Conservation (phyloP, 495 filamentous ascomycete genomes). For the Trichodelitschia bisporula region DNA sequence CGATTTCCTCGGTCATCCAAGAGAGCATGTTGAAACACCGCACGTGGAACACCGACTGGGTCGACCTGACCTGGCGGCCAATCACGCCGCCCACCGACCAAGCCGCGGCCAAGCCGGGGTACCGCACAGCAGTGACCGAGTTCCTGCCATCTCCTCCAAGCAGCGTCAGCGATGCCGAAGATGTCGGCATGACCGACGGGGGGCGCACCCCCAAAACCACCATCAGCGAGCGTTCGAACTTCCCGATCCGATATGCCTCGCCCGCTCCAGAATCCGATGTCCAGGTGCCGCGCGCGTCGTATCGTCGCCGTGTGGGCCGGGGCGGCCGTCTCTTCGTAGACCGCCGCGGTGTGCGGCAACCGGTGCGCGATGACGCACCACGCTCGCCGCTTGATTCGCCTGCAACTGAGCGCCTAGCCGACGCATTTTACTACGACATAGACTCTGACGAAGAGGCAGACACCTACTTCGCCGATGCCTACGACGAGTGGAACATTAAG, state of each 20-base stretch:
- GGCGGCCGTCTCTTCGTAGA: constrained; percentile 12
- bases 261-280: constrained; percentile 8
- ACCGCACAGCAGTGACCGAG: constrained; percentile 57
- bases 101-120: constrained; percentile 31
- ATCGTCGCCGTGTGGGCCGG: constrained; percentile 8
- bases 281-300: constrained; percentile 3
- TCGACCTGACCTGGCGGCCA: constrained; percentile 63
- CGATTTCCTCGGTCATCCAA: constrained; percentile 53
- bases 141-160: constrained; percentile 74
- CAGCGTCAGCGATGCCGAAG: constrained; percentile 33
- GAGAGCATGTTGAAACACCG: constrained; percentile 57
- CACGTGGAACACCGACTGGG: constrained; percentile 63
- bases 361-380: too few relatives aligned
- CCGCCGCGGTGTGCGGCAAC: constrained; percentile 8
- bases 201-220: not conserved
- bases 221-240: not conserved
- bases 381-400: too few relatives aligned
- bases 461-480: constrained; percentile 3
- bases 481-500: too few relatives aligned
- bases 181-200: constrained; percentile 2
- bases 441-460: constrained; percentile 1
- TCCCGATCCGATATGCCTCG: constrained; percentile 3
- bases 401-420: too few relatives aligned
- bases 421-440: too few relatives aligned
- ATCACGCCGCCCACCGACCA: constrained; percentile 45